A percentile compares a stretch with the other conserved stretches of the same genome.
Evolutionary conservation across 371 early-diverging fungal genomes (phyloP).

Genomic region (Paraphysoderma sedebokerense): DNA sequence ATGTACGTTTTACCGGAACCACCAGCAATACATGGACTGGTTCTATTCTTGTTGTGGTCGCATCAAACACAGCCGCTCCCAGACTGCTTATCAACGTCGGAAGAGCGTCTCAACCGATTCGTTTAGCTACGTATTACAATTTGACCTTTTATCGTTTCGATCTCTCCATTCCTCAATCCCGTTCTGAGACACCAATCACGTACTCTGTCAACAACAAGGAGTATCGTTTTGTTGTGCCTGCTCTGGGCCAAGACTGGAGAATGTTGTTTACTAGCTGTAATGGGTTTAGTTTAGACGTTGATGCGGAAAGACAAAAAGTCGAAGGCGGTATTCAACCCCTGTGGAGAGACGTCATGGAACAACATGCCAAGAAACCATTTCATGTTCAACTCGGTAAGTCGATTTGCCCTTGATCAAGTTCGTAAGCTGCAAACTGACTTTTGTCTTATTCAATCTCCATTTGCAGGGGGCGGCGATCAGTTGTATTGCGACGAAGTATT

Average conservation of each 20-base stretch:
- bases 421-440: slow-evolving; percentile 19
- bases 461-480: slow-evolving; percentile 43
- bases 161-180: not conserved
- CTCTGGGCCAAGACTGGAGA: slow-evolving; percentile 24
- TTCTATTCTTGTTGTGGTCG: no score
- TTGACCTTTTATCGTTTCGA: slow-evolving; percentile 1
- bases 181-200: slow-evolving; percentile 14
- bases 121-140: not conserved
- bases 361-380: slow-evolving; percentile 45
- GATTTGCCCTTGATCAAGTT: slow-evolving; percentile 66
- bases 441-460: slow-evolving; percentile 37
- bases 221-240: slow-evolving; percentile 25
- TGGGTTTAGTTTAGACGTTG: slow-evolving; percentile 42
- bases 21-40: no score
- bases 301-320: slow-evolving; percentile 28
- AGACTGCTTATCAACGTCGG: no score
- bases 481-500: slow-evolving; percentile 27
- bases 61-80: no score
- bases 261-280: slow-evolving; percentile 48
- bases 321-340: slow-evolving; percentile 49
- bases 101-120: not conserved
- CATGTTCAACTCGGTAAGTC: no score
- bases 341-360: slow-evolving; percentile 61
- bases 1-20: no score
- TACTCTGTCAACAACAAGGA: slow-evolving; percentile 24